These are phyloP conservation scores for Phialocephala subalpina DNA, from an alignment of 2,329 filamentous ascomycete species.

Conservation along the genomic window DNA sequence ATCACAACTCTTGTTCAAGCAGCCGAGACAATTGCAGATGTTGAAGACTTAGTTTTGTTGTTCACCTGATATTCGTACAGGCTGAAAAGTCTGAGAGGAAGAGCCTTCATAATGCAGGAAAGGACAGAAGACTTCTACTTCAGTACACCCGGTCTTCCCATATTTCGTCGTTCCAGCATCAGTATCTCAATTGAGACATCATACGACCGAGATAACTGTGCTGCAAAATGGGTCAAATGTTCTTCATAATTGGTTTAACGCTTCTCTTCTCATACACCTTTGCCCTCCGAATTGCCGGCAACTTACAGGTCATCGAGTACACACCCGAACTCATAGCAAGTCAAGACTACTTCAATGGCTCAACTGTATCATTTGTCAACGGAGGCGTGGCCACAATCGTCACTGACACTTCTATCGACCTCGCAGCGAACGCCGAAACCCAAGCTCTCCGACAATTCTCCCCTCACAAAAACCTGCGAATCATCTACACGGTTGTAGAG, in stretches of 20 bases:
- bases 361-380: neutral
- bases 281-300: conserved; percentile 10
- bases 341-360: conserved; percentile 24
- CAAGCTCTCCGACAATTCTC: conserved; percentile 28
- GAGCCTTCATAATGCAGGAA: neutral
- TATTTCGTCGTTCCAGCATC: neutral
- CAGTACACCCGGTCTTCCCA: neutral
- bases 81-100: neutral
- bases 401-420: conserved; percentile 25
- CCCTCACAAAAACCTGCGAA: conserved; percentile 25
- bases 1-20: neutral
- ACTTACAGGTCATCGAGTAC: conserved; percentile 22
- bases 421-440: conserved; percentile 32
- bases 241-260: neutral
- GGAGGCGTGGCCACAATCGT: conserved; percentile 24
- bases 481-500: conserved; percentile 28
- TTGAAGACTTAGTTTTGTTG: neutral
- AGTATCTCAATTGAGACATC: neutral
- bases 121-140: neutral
- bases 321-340: conserved; percentile 25
- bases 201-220: neutral
- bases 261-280: neutral
- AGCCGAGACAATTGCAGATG: neutral
- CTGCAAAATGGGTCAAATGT: neutral
- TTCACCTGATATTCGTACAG: neutral